A percentile compares a stretch with the other conserved stretches of the same genome.
Evolutionary conservation across 768 basidiomycete species (phyloP).

Genomic region (Panaeolus cyanescens): DNA sequence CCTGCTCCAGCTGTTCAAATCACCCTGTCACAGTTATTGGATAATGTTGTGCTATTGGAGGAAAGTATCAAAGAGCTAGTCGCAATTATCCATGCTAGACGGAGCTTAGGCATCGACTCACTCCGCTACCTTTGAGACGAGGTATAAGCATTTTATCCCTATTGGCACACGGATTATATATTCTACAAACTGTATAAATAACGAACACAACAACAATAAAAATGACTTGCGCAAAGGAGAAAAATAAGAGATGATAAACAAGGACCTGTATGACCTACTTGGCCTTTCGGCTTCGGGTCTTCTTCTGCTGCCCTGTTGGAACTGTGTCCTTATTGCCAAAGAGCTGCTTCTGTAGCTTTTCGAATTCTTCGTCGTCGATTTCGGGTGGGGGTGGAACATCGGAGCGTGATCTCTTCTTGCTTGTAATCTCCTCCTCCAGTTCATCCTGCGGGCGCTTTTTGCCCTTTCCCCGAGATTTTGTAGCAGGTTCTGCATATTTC

Average conservation of each 20-base stretch:
- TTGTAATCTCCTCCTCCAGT: constrained; percentile 41
- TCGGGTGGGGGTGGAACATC: constrained; percentile 48
- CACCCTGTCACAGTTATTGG: constrained; percentile 82
- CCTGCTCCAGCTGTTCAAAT: constrained; percentile 40
- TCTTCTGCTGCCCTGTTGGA: constrained; percentile 27
- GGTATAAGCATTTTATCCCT: constrained; percentile 6
- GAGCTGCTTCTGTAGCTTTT: constrained; percentile 57
- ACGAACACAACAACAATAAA: neutral
- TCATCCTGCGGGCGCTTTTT: constrained; percentile 54
- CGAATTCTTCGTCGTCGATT: constrained; percentile 68
- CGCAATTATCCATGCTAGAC: constrained; percentile 81
- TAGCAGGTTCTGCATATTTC: constrained; percentile 63
- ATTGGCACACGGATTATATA: neutral
- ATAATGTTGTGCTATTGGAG: constrained; percentile 93
- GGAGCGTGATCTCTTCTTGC: constrained; percentile 53
- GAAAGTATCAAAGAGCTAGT: constrained; percentile 93
- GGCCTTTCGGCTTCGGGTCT: constrained; percentile 35
- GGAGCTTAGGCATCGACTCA: constrained; percentile 83
- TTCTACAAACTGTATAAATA: neutral
- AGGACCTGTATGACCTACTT: constrained; percentile 22
- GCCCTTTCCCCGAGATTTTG: constrained; percentile 46
- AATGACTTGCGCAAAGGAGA: neutral
- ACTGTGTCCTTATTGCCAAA: constrained; percentile 46
- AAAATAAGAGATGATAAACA: neutral
- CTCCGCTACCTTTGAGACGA: constrained; percentile 66